A percentile compares a stretch with the other conserved stretches of the same genome.
phyloP scores from a whole-genome alignment of 768 basidiomycete genomes.

The Lactarius vividus region DNA sequence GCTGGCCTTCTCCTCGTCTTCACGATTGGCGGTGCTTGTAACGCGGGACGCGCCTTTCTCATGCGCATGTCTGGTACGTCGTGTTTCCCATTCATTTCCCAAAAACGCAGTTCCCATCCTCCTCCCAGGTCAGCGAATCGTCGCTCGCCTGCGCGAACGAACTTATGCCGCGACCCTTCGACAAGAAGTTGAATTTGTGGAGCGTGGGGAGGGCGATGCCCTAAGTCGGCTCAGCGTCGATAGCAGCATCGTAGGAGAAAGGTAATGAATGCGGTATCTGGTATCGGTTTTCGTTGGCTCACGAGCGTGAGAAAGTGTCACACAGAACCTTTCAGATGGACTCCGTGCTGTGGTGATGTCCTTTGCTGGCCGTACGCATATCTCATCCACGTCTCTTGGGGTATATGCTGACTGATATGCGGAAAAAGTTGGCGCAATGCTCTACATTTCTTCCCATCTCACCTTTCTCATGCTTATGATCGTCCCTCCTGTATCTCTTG shows the following conservation, averaged over 20 bases:
- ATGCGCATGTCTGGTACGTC: conserved; percentile 79
- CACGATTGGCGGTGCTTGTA: conserved; percentile 83
- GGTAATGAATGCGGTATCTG: conserved; percentile 42
- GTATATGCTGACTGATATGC: not conserved
- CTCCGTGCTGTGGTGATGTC: conserved; percentile 87
- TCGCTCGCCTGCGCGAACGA: conserved; percentile 78
- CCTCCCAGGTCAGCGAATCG: conserved; percentile 75
- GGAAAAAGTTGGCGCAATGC: conserved; percentile 83
- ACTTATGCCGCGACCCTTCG: conserved; percentile 80
- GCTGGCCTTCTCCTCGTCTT: conserved; percentile 70
- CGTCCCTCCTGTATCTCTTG: conserved; percentile 84
- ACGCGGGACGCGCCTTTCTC: conserved; percentile 76
- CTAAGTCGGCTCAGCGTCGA: conserved; percentile 88
- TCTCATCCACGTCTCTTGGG: not conserved
- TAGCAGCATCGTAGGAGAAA: conserved; percentile 91
- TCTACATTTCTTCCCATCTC: conserved; percentile 84
- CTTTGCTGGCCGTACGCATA: conserved; percentile 78
- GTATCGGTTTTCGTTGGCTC: not conserved
- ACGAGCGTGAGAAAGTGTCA: conserved; percentile 45
- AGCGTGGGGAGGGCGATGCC: conserved; percentile 90
- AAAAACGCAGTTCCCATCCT: not conserved
- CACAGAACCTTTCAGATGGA: conserved; percentile 78
- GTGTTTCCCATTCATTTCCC: not conserved
- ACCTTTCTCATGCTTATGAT: conserved; percentile 91
- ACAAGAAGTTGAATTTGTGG: conserved; percentile 93